A percentile compares a stretch with the other conserved stretches of the same genome.
Evolutionary conservation across 2,329 filamentous ascomycete genomes (phyloP).

Genomic region (Mollisiaceae sp.): DNA sequence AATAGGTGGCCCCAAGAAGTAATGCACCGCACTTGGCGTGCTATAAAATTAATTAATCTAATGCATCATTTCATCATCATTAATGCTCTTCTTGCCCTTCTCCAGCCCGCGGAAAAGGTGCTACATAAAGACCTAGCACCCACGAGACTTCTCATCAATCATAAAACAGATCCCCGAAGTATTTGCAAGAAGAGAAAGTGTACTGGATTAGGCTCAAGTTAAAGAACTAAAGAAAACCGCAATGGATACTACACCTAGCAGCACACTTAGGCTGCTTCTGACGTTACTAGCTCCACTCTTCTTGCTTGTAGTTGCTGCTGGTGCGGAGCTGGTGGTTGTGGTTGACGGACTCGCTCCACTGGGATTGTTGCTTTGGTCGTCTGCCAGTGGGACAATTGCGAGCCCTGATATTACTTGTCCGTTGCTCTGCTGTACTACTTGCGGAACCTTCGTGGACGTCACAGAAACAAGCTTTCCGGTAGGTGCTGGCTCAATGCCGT

Average conservation of each 20-base stretch:
- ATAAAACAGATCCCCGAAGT: conserved; percentile 17
- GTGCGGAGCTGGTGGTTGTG: conserved; percentile 23
- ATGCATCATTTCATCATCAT: conserved; percentile 13
- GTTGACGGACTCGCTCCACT: conserved; percentile 22
- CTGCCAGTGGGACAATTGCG: conserved; percentile 57
- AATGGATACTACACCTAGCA: conserved; percentile 23
- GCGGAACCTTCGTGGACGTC: conserved; percentile 56
- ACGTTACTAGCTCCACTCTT: conserved; percentile 30
- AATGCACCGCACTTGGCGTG: not conserved
- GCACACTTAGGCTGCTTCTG: conserved; percentile 22
- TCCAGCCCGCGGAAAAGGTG: not conserved
- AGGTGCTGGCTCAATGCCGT: conserved; percentile 71
- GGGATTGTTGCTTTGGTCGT: conserved; percentile 61
- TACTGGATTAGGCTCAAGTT: not conserved
- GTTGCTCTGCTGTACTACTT: conserved; percentile 60
- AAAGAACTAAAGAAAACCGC: conserved; percentile 18
- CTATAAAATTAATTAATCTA: not conserved
- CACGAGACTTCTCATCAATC: conserved; percentile 14
- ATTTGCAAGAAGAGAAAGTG: conserved; percentile 27
- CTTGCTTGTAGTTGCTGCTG: conserved; percentile 35
- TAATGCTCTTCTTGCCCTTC: not conserved
- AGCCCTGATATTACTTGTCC: conserved; percentile 67
- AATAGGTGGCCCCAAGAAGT: conserved; percentile 24
- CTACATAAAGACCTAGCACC: not conserved
- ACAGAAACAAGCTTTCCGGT: conserved; percentile 69